Base-by-base conservation (phyloP, 1,139 yeast genomes). In the Scheffersomyces lignicola region DNA sequence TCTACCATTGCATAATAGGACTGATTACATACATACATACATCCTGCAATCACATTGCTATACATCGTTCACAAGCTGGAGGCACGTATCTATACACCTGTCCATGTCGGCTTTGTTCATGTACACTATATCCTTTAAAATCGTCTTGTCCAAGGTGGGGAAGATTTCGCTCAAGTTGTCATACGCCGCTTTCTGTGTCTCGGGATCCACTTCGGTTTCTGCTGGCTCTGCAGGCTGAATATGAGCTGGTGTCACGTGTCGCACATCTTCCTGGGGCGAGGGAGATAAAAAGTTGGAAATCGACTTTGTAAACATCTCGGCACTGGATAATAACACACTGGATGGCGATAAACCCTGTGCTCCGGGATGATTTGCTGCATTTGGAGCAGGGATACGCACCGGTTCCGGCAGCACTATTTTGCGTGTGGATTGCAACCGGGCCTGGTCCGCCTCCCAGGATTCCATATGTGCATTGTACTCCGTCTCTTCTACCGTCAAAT, bases 41-140 rank as follows among this genome's bases (percentile, higher is more conserved):
- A n/a, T n/a, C n/a, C n/a, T n/a, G n/a, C n/a, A n/a, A n/a, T n/a
- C n/a, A n/a, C 6, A 4, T 7, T 24, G 9, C 12, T 35, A 46
- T 23, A 38, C 35, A 15, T 51, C 58, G 35, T 46, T 52, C 17
- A 58, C 60, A 35, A 68, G 51, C 35, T 63, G 68, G 31, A 70
- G 49, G 41, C 76, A 69, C 4, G 83, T 78, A 51, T 88, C 96
- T 3, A 88, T 84, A 35, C 92, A 83, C 7, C 73, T 75, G 17
- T 90, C 95, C 14, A 85, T 71, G 35, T 83, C 69, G 15, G 86
- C 85, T 37, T 78, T 72, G 51, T 83, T 83, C 55, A 83, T 78
- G 2, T 65, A 62, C 18, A 87, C 72, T 3, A 89, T 82, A 52
- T 89, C 96, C 36, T 71, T 76, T 34, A 89, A 69, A 2, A 89